Percentiles rank a stretch among this genome's conserved stretches.
phyloP scores from a whole-genome alignment of 139 green algal species.

The Raphidocelis subcapitata region DNA sequence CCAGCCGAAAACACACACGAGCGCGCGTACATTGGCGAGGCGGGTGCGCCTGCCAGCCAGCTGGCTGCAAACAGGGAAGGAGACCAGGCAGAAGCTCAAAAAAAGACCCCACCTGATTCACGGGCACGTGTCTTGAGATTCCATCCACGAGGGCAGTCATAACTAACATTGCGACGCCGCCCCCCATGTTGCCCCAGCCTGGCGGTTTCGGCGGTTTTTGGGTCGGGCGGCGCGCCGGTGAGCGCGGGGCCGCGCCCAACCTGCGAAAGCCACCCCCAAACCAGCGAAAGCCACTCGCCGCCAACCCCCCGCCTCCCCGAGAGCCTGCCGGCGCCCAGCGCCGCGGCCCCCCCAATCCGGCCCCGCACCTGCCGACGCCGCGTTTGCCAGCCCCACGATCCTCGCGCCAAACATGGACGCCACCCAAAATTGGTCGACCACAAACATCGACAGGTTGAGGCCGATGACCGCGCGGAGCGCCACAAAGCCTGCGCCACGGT shows the following conservation, averaged over 20 bases:
- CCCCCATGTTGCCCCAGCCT: constrained; percentile 90
- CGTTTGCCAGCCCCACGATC: constrained; percentile 68
- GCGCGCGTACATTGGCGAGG: too few relatives aligned
- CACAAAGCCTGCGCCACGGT: too few relatives aligned
- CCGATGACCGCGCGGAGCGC: constrained; percentile 63
- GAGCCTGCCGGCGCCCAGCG: not conserved
- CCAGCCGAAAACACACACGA: too few relatives aligned
- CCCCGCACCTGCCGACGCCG: constrained; percentile 36
- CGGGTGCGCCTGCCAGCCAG: too few relatives aligned
- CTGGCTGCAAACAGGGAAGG: too few relatives aligned
- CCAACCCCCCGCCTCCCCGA: too few relatives aligned
- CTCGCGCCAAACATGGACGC: constrained; percentile 49
- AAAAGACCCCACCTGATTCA: too few relatives aligned
- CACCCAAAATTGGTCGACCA: constrained; percentile 81
- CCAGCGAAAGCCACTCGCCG: too few relatives aligned
- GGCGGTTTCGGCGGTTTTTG: constrained; percentile 82
- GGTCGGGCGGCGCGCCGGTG: constrained; percentile 22
- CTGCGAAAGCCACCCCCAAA: too few relatives aligned
- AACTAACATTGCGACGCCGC: constrained; percentile 85
- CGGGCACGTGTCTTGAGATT: too few relatives aligned
- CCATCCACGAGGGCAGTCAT: constrained; percentile 89
- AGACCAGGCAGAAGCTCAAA: too few relatives aligned
- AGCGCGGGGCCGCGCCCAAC: too few relatives aligned
- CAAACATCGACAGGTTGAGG: constrained; percentile 77
- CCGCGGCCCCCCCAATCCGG: constrained; percentile 2